Conservation (phyloP, 371 early-diverging fungal species). For the Mortierella sp. region DNA sequence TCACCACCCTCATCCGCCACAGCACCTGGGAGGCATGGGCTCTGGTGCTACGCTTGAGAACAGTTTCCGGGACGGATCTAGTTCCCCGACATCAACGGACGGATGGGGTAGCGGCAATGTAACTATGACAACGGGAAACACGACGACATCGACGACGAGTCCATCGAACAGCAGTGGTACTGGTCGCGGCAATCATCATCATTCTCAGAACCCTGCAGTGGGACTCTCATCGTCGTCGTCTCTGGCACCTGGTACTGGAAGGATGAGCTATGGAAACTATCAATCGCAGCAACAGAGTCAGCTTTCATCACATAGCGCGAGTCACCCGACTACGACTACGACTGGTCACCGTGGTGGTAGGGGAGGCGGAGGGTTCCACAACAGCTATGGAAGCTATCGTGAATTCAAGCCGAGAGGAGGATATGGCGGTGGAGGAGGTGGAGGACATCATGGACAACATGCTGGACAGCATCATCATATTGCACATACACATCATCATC, state of each 20-base stretch:
- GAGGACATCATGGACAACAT: constrained; percentile 8
- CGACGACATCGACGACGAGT: background rate
- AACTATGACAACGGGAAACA: background rate
- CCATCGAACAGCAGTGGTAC: constrained; percentile 4
- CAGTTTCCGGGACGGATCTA: constrained; percentile 27
- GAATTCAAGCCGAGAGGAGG: constrained; percentile 12
- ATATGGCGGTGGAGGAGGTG: constrained; percentile 9
- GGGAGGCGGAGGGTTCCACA: constrained; percentile 9
- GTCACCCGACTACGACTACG: background rate
- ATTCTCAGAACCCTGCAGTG: background rate
- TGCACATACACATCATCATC: too few relatives aligned
- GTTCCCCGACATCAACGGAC: constrained; percentile 14
- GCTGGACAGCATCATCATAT: too few relatives aligned
- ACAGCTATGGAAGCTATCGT: constrained; percentile 4
- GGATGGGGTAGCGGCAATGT: constrained; percentile 17
- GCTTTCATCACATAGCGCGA: background rate
- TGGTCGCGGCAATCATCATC: background rate
- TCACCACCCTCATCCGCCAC: constrained; percentile 10
- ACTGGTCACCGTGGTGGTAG: constrained; percentile 7
- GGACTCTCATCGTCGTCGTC: background rate
- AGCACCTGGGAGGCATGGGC: constrained; percentile 2
- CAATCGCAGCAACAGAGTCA: background rate
- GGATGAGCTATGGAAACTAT: constrained; percentile 13
- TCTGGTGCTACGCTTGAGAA: constrained; percentile 11
- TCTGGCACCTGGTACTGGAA: constrained; percentile 10